Base-by-base conservation (phyloP, 305 asterid species). In the Fraxinus nigra region DNA sequence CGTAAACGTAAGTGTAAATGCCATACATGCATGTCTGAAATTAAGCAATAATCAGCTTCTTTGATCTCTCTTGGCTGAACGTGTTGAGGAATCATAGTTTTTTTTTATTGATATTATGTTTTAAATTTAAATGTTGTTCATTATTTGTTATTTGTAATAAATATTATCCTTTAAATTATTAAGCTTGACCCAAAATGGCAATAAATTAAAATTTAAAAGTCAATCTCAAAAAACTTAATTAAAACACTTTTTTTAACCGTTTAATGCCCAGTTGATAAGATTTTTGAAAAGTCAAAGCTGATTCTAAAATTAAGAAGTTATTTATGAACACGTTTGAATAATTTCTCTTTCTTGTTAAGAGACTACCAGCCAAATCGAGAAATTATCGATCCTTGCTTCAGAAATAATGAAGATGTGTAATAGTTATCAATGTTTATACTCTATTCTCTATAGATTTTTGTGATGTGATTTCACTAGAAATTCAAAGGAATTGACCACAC, bases 171-270 rank as follows among this genome's bases (percentile, higher is more conserved):
- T 61, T 61, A 7, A 61, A 20, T 22, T 22, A 61, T 61, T 2
- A 61, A 61, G 48, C 76, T 77, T 77, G 82, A 72, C 82, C 84
- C 59, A 80, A 69, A 80, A 51, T 77, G 34, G 72, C 32, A 61
- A 61, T 2, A 22, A 22, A 61, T 54, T 59, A 80, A 65, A 65
- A 84, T 80, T 35, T 10, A 10, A 16, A 78, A 75, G 24, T 84
- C 76, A 5, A 79, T 65, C 79, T n/a, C 81, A 78, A 59, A 33
- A 72, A 14, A 72, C 38, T 51, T 76, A 76, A 67, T 76, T 22
- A 37, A 46, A 35, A 24, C 26, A 22, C 37, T 7, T 37, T 37
- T 7, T 37, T 37, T 30, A 0, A 35, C 43, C 43, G 0, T 7
- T 37, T 37, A 37, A 1, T 37, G 43, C 9, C 9, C 2, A 37